Percentiles rank a stretch among this genome's conserved stretches.
phyloP scores from a whole-genome alignment of 805 yeast genomes.

The Yamadazyma sp. region DNA sequence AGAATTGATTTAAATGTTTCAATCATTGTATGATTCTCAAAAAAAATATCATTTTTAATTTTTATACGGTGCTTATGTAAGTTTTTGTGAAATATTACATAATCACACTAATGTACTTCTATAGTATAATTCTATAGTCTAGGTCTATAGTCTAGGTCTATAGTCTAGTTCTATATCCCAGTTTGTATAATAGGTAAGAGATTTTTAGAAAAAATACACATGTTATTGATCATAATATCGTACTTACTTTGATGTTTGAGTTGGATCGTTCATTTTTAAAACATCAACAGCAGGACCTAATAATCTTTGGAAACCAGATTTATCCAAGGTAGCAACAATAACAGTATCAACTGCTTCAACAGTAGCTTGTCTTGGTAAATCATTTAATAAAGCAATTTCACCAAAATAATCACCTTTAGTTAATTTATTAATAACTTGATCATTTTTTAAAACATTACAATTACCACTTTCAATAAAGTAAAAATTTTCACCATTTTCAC shows the following conservation, averaged over 20 bases:
- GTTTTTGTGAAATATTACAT: slow-evolving; percentile 1
- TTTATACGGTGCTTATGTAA: not conserved
- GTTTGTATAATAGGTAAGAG: not conserved
- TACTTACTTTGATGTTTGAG: slow-evolving; percentile 19
- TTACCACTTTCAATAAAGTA: slow-evolving; percentile 64
- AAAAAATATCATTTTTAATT: not conserved
- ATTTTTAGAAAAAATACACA: not conserved
- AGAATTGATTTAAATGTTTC: slow-evolving; percentile 3
- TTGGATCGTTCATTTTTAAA: slow-evolving; percentile 83
- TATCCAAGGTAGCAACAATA: slow-evolving; percentile 88
- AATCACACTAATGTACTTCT: slow-evolving; percentile 1
- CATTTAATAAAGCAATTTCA: slow-evolving; percentile 89
- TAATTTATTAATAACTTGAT: slow-evolving; percentile 47
- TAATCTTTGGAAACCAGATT: slow-evolving; percentile 89
- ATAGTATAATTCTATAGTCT: not conserved
- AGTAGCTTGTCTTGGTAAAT: slow-evolving; percentile 91
- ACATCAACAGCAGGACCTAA: slow-evolving; percentile 93
- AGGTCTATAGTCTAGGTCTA: too few species aligned
- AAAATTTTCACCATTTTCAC: slow-evolving; percentile 57
- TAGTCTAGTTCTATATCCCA: too few species aligned
- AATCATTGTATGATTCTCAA: not conserved
- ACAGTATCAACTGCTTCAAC: slow-evolving; percentile 73
- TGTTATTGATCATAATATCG: not conserved
- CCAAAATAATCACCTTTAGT: slow-evolving; percentile 92
- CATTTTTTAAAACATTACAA: slow-evolving; percentile 65